Conservation (phyloP, 225 moss, liverwort and hornwort genomes). For the Ulota crispa region DNA sequence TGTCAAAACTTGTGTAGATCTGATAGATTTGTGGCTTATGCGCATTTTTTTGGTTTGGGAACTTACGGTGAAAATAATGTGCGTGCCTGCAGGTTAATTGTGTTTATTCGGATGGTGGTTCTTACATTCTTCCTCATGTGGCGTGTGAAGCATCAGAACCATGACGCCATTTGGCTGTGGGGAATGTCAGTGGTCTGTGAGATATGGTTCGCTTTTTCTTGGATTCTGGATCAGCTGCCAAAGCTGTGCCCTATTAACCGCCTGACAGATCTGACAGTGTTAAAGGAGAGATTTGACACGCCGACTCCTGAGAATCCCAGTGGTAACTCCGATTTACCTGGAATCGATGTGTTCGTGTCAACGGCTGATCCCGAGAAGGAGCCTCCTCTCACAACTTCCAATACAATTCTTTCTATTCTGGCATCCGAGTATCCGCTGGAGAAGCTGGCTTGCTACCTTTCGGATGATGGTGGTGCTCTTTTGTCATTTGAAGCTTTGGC, state of each 20-base stretch:
- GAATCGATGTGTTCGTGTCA: constrained; percentile 64
- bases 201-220: constrained; percentile 87
- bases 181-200: constrained; percentile 88
- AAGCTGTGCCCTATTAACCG: constrained; percentile 85
- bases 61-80: background rate
- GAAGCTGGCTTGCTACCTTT: constrained; percentile 59
- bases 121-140: constrained; percentile 67
- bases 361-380: constrained; percentile 70
- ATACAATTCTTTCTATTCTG: constrained; percentile 60
- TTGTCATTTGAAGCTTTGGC: constrained; percentile 69
- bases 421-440: constrained; percentile 65
- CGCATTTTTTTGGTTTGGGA: too few relatives aligned
- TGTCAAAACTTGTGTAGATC: background rate
- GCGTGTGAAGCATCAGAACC: constrained; percentile 61
- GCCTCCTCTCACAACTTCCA: constrained; percentile 57
- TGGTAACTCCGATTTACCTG: constrained; percentile 64
- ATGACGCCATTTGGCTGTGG: constrained; percentile 76
- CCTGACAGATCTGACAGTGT: constrained; percentile 68
- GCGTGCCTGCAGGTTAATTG: constrained; percentile 45
- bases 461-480: constrained; percentile 72
- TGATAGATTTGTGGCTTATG: background rate
- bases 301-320: constrained; percentile 54
- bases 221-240: constrained; percentile 87
- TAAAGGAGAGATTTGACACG: constrained; percentile 69
- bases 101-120: constrained; percentile 57